phyloP scores from a whole-genome alignment of 805 yeast genomes.

The Yamadazyma kitorensis region DNA sequence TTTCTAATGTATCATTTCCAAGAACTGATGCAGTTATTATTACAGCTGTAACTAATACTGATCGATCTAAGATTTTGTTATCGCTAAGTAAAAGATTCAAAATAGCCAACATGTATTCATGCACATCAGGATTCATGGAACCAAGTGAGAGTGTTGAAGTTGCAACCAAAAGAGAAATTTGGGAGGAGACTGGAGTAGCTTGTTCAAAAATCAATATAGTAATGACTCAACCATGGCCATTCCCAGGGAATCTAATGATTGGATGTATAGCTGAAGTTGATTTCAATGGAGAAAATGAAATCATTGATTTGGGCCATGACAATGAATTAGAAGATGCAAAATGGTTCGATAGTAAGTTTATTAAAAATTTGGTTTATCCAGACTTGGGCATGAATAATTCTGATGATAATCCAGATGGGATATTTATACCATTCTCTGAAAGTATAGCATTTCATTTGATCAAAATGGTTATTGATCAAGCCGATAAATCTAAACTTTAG shows the following conservation, averaged over 20 bases:
- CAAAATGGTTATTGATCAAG: conserved; percentile 33
- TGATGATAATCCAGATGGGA: conserved; percentile 32
- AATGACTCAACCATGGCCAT: conserved; percentile 96
- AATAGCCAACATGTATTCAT: conserved; percentile 58
- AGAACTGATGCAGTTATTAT: conserved; percentile 89
- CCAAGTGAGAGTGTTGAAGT: conserved; percentile 91
- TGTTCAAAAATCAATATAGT: conserved; percentile 57
- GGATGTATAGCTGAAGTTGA: conserved; percentile 86
- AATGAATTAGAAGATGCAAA: conserved; percentile 81
- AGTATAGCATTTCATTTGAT: conserved; percentile 46
- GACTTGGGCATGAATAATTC: conserved; percentile 18
- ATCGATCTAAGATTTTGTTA: conserved; percentile 60
- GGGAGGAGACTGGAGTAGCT: conserved; percentile 92
- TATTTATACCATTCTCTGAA: conserved; percentile 41
- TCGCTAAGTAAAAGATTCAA: conserved; percentile 69
- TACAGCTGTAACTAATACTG: conserved; percentile 67
- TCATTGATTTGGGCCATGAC: conserved; percentile 73
- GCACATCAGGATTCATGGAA: conserved; percentile 95
- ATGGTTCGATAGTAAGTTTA: conserved; percentile 68
- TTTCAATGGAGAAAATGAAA: conserved; percentile 61
- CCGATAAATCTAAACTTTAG: conserved; percentile 6
- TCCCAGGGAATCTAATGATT: conserved; percentile 88
- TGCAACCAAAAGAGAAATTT: conserved; percentile 83
- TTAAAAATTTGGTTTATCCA: conserved; percentile 39
- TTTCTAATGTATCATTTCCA: conserved; percentile 84